Percentiles rank a stretch among this genome's conserved stretches.
These are phyloP conservation scores for Pisolithus thermaeus DNA, from an alignment of 1,284 basidiomycete species.

Conservation along the genomic window DNA sequence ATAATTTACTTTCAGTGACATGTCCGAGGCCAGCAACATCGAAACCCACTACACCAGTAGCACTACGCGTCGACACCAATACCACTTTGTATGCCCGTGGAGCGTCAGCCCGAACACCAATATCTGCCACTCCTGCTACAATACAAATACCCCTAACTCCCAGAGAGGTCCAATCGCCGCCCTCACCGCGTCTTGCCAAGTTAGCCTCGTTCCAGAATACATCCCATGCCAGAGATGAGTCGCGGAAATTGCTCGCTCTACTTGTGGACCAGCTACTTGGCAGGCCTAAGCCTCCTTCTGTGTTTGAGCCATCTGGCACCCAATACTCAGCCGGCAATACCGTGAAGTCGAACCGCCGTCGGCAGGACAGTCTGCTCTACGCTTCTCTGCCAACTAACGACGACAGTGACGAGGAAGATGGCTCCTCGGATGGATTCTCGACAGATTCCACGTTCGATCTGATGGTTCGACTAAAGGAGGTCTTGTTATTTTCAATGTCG, in stretches of 20 bases:
- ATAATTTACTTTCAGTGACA: neutral
- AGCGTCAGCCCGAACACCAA: neutral
- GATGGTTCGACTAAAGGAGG: conserved; percentile 55
- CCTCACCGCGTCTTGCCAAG: conserved; percentile 11
- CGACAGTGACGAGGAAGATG: conserved; percentile 49
- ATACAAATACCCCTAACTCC: conserved; percentile 30
- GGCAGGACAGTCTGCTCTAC: neutral
- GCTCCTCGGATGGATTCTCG: conserved; percentile 37
- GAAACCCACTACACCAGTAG: conserved; percentile 2
- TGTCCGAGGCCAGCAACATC: neutral
- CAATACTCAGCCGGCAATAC: conserved; percentile 38
- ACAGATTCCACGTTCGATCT: conserved; percentile 59
- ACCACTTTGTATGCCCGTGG: neutral
- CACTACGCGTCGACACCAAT: conserved; percentile 8
- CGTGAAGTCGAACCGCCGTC: conserved; percentile 19
- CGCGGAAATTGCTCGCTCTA: conserved; percentile 54
- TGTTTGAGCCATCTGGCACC: conserved; percentile 36
- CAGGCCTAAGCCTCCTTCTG: conserved; percentile 46
- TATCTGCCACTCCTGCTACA: conserved; percentile 13
- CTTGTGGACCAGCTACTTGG: conserved; percentile 51
- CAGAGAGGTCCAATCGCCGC: conserved; percentile 21
- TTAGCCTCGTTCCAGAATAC: conserved; percentile 21
- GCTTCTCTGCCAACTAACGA: conserved; percentile 16
- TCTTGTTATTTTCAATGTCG: conserved; percentile 47
- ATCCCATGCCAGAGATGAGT: conserved; percentile 45